Conservation (phyloP, 345 rosid species). For the Euphorbia pulcherrima region DNA sequence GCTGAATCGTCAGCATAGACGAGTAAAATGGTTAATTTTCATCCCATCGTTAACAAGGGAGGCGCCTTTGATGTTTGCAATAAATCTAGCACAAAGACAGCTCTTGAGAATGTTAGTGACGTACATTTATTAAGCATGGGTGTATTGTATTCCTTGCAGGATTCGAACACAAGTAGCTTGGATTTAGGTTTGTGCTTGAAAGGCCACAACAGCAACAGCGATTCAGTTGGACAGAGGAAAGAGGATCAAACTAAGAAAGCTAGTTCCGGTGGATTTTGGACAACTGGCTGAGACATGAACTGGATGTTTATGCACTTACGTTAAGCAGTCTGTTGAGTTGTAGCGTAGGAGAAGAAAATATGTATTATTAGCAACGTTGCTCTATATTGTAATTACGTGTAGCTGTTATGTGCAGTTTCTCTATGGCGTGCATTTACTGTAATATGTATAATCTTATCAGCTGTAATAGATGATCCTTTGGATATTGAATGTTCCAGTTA, state of each 20-base stretch:
- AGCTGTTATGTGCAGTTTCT: neutral
- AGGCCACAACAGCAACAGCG: constrained; percentile 29
- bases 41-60: neutral
- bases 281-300: neutral
- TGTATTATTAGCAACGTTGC: neutral
- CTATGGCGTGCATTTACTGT: neutral
- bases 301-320: neutral
- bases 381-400: constrained; percentile 16
- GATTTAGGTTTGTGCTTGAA: constrained; percentile 57
- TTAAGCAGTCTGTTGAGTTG: constrained; percentile 5
- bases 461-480: no score
- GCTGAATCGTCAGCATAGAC: neutral
- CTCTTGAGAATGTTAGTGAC: neutral
- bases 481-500: no score
- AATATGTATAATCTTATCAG: neutral
- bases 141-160: constrained; percentile 36
- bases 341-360: neutral
- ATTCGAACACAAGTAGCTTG: constrained; percentile 38
- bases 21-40: neutral
- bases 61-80: neutral
- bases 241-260: constrained; percentile 25
- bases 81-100: neutral
- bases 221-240: constrained; percentile 24
- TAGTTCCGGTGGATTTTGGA: constrained; percentile 23
- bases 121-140: neutral